phyloP scores from a whole-genome alignment of 23 red algal species.

The Porphyridium purpureum region DNA sequence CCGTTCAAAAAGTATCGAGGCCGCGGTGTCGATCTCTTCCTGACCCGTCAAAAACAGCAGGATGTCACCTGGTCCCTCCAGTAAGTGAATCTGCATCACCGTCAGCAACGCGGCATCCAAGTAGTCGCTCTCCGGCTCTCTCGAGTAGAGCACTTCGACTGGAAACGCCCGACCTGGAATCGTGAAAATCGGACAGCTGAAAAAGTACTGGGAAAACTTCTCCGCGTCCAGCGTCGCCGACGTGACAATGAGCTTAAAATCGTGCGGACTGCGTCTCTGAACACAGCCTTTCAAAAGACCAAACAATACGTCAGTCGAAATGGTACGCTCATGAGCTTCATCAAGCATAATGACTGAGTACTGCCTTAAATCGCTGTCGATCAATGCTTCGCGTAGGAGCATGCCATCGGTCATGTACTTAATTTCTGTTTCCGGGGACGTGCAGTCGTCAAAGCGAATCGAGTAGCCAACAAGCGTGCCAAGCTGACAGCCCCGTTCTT shows the following conservation, averaged over 20 bases:
- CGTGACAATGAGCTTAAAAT: conserved; percentile 84
- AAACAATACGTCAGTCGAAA: conserved; percentile 92
- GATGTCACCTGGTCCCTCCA: conserved; percentile 74
- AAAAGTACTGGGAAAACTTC: conserved; percentile 86
- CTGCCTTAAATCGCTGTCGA: conserved; percentile 44
- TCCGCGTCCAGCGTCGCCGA: conserved; percentile 93
- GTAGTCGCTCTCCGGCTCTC: conserved; percentile 68
- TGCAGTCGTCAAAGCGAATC: conserved; percentile 95
- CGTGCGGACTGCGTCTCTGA: conserved; percentile 16
- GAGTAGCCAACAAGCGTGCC: conserved; percentile 89
- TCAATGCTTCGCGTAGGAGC: conserved; percentile 85
- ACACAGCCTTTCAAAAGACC: conserved; percentile 68
- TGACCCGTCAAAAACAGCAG: conserved; percentile 93
- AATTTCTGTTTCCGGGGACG: conserved; percentile 65
- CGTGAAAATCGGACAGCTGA: conserved; percentile 67
- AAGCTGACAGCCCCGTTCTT: conserved; percentile 59
- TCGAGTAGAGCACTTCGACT: conserved; percentile 71
- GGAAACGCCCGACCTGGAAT: conserved; percentile 87
- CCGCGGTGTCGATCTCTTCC: conserved; percentile 94
- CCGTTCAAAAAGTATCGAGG: conserved; percentile 72
- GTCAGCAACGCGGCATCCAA: conserved; percentile 61
- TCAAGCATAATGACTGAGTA: conserved; percentile 95
- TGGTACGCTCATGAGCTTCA: conserved; percentile 95
- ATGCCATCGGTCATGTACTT: conserved; percentile 99
- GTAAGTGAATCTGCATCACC: conserved; percentile 75